Evolutionary conservation across 805 yeast species (phyloP), one percentile per base, ranked within the genome.

Genomic region (Lipomyces sp.): DNA sequence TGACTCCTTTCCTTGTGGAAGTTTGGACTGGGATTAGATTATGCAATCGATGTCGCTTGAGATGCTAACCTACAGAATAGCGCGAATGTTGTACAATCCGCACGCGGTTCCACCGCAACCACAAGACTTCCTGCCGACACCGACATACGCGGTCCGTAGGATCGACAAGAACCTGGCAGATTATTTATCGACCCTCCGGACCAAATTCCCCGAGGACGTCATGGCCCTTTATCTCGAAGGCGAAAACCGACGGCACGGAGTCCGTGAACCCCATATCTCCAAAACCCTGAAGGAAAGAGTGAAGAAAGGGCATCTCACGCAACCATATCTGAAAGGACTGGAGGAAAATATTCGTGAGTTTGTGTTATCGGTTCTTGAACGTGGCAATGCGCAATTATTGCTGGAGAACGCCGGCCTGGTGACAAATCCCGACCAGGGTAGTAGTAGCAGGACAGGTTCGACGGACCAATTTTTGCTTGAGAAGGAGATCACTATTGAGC

Each of bases 51-150:
- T 48, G 53, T 8, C n/a, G 53, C 30, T 29, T 13, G 54, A 32
- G 54, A 29, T 51, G 54, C 56, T 50, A 62, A 35, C 33, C 32
- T 34, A 5, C 29, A 10, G n/a, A 8, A 15, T 18, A 66, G 70
- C 66, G 24, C 71, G 70, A 30, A 68, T 68, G 71, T 24, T 68
- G 58, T 48, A 66, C 34, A 68, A 68, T 55, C 71, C 70, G 2
- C 71, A 68, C 39, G 71, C 71, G 1, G 71, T 68, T 7, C 67
- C 67, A 32, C 71, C 71, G 1, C 13, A 30, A 29, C 65, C 69
- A 1, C 55, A 62, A 35, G 71, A 68, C 55, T 66, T 37, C 48
- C 55, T 63, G 42, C 71, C 70, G 13, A 37, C 53, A 5, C 71
- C 70, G 30, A 54, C 57, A 11, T 67, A 67, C 30, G 67, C 70